Percentiles rank a stretch among this genome's conserved stretches.
Evolutionary conservation across 148 eudicot genomes (phyloP).

Genomic region (Polygonum aviculare): DNA sequence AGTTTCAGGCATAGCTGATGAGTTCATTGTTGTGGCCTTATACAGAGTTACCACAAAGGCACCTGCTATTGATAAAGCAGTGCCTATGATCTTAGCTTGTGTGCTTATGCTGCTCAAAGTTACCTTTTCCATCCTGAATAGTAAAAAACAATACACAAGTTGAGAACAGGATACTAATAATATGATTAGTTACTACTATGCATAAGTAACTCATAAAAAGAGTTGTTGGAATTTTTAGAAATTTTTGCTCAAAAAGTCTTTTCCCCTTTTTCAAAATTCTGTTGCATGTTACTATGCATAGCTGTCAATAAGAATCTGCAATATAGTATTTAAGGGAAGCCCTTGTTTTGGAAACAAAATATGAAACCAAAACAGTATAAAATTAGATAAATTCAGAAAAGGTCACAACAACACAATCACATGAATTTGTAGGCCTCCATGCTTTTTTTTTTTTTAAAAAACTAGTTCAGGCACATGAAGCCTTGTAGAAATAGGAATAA

Average conservation of each 20-base stretch:
- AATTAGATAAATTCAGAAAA: background rate
- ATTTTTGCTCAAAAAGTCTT: background rate
- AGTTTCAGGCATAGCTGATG: slow-evolving; percentile 6
- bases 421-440: background rate
- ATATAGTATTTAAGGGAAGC: background rate
- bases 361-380: background rate
- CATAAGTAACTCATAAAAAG: background rate
- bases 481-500: background rate
- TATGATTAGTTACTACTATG: background rate
- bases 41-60: slow-evolving; percentile 44
- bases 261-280: background rate
- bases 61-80: slow-evolving; percentile 46
- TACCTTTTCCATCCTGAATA: slow-evolving; percentile 47
- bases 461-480: background rate
- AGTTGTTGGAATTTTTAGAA: background rate
- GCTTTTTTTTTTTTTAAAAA: background rate
- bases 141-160: background rate
- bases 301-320: background rate
- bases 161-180: background rate
- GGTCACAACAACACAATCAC: background rate
- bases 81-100: slow-evolving; percentile 48
- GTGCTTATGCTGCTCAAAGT: slow-evolving; percentile 30
- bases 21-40: slow-evolving; percentile 21
- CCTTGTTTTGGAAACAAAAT: background rate
- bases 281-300: slow-evolving; percentile 1